Conservation (phyloP, 345 rosid species). For the Lepidium sativum region DNA sequence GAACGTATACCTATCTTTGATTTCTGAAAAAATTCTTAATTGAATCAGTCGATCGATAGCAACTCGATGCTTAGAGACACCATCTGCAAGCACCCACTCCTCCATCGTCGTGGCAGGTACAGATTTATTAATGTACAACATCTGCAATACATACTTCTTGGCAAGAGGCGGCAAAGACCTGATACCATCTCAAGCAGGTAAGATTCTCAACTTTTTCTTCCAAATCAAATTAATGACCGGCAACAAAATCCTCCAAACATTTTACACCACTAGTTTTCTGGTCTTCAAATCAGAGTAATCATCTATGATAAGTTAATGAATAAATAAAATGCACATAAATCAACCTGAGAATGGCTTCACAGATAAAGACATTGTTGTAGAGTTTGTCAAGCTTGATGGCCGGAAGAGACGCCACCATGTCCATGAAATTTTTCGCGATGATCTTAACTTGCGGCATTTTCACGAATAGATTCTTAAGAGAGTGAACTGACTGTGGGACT, state of each 20-base stretch:
- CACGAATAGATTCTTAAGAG: not conserved
- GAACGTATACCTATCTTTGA: constrained; percentile 41
- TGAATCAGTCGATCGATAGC: constrained; percentile 73
- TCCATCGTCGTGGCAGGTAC: constrained; percentile 47
- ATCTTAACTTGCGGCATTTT: constrained; percentile 88
- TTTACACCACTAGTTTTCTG: not conserved
- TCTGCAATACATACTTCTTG: constrained; percentile 73
- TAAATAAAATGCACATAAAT: not conserved
- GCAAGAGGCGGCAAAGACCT: constrained; percentile 91
- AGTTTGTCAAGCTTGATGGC: constrained; percentile 80
- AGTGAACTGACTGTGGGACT: not conserved
- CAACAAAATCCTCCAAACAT: not conserved
- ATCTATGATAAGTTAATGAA: not conserved
- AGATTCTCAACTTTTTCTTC: not conserved
- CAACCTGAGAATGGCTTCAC: constrained; percentile 93
- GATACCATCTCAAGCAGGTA: not conserved
- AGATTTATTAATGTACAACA: constrained; percentile 51
- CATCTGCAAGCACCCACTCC: constrained; percentile 79
- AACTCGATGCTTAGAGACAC: constrained; percentile 66
- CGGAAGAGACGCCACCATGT: constrained; percentile 90
- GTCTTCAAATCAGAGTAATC: not conserved
- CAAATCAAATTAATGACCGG: not conserved
- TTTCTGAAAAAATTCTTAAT: constrained; percentile 50
- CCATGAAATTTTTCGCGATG: constrained; percentile 87
- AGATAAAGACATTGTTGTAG: constrained; percentile 71